Conservation (phyloP, 2,329 filamentous ascomycete species). For the Amesomyces nigricolor region DNA sequence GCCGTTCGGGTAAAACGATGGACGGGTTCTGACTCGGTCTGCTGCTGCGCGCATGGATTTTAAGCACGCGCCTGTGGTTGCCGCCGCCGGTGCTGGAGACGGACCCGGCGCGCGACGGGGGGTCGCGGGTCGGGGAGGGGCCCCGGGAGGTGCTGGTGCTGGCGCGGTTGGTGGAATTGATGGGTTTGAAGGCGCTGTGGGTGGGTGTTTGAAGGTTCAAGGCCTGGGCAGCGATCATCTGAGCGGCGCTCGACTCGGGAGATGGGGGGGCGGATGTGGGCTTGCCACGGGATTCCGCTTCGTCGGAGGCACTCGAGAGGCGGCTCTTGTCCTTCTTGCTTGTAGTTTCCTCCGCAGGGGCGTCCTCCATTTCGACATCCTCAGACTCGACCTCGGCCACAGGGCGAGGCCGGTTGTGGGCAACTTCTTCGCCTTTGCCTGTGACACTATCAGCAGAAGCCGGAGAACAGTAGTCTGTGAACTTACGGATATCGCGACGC, state of each 20-base stretch:
- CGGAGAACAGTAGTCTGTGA: too few species aligned
- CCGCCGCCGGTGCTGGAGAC: conserved; percentile 3
- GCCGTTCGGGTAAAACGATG: conserved; percentile 12
- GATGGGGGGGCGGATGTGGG: background rate
- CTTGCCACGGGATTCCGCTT: background rate
- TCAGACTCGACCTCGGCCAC: background rate
- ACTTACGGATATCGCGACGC: background rate
- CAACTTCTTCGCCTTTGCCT: background rate
- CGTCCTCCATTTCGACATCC: conserved; percentile 22
- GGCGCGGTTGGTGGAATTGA: conserved; percentile 1
- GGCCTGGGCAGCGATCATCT: conserved; percentile 18
- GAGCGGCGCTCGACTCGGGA: conserved; percentile 3
- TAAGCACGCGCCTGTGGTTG: conserved; percentile 17
- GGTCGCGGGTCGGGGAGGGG: conserved; percentile 7
- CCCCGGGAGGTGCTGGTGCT: conserved; percentile 3
- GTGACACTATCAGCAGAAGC: background rate
- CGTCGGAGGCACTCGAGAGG: conserved; percentile 12
- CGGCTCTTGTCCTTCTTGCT: conserved; percentile 13
- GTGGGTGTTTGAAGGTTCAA: conserved; percentile 11
- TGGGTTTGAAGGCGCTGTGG: conserved; percentile 6
- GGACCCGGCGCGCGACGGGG: conserved; percentile 10
- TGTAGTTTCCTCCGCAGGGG: background rate
- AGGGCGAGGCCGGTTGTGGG: too few species aligned
- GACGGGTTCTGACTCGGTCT: conserved; percentile 10
- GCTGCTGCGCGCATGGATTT: conserved; percentile 21